Evolutionary conservation across 805 yeast species (phyloP).

Genomic region (Myxozyma geophila): DNA sequence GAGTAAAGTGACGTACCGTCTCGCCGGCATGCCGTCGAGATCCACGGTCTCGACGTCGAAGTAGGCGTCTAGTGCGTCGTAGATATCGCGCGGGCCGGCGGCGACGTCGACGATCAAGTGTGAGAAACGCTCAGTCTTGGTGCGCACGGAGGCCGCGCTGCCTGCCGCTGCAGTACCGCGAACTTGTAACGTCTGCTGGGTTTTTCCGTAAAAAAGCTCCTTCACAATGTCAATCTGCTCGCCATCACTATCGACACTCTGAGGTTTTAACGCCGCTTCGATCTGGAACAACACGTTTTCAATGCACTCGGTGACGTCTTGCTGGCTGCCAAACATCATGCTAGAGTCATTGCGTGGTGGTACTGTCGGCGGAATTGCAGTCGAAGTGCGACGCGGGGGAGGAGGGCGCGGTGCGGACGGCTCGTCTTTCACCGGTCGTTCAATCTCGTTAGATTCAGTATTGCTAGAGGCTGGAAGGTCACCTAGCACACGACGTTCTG

Average conservation of each 20-base stretch:
- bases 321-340: conserved; percentile 66
- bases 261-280: conserved; percentile 83
- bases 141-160: conserved; percentile 14
- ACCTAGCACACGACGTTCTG: conserved; percentile 19
- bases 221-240: conserved; percentile 87
- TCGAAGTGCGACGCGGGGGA: conserved; percentile 18
- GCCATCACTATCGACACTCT: conserved; percentile 62
- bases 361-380: conserved; percentile 11
- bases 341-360: conserved; percentile 23
- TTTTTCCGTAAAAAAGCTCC: conserved; percentile 79
- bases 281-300: conserved; percentile 90
- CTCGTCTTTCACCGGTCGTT: background rate
- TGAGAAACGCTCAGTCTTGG: conserved; percentile 72
- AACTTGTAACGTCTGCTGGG: conserved; percentile 68
- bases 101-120: conserved; percentile 84
- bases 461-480: conserved; percentile 4
- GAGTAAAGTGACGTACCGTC: conserved; percentile 71
- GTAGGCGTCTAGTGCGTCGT: conserved; percentile 86
- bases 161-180: conserved; percentile 24
- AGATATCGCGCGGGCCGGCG: conserved; percentile 84
- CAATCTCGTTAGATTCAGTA: background rate
- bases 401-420: background rate
- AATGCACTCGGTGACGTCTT: conserved; percentile 96
- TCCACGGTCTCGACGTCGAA: conserved; percentile 73
- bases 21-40: conserved; percentile 70